Base-by-base conservation (phyloP, 129 eudicot species). In the Pulicaria dysenterica region DNA sequence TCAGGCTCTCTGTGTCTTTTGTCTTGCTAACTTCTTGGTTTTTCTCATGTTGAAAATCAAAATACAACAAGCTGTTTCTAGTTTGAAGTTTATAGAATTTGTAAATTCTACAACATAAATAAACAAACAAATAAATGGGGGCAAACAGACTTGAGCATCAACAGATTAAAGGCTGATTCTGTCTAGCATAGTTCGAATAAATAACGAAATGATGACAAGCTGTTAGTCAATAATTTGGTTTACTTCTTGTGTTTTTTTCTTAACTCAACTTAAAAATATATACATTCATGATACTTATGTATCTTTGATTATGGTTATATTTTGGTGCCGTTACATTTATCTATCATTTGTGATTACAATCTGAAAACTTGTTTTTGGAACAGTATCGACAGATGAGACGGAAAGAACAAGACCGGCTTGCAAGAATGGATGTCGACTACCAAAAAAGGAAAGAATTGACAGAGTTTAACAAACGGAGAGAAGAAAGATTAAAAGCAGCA, bases 331-430 rank as follows among this genome's bases (percentile, higher is more conserved):
- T 49, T 38, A 15, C 48, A 7, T 10, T 64, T 36, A 74, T 43
- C 17, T 70, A 7, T 73, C 66, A 24, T 75, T 19, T 31, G 44
- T 45, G 13, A 16, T 54, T 62, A 19, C 45, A 34, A 16, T 75
- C 55, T 40, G 42, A 70, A 70, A 70, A 42, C 53, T 15, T 73
- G 24, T 60, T 13, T 73, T 72, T 58, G 19, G 71, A 41, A 79
- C 88, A 91, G 96, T 91, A 91, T 78, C 92, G 97, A 42, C 97
- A 91, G 36, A 87, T 95, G 99, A 88, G 99, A 70, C 70, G 96
- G 68, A 90, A 85, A 81, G 97, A 95, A 63, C 97, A 95, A 77
- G 99, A 95, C 63, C 78, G 99, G 62, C 83, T 90, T 44, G 78
- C 96, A 59, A 86, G 97, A 78, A 94, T 94, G 93, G 98, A 90